Evolutionary conservation across 441 rosid species (phyloP).

Genomic region (Hura crepitans): DNA sequence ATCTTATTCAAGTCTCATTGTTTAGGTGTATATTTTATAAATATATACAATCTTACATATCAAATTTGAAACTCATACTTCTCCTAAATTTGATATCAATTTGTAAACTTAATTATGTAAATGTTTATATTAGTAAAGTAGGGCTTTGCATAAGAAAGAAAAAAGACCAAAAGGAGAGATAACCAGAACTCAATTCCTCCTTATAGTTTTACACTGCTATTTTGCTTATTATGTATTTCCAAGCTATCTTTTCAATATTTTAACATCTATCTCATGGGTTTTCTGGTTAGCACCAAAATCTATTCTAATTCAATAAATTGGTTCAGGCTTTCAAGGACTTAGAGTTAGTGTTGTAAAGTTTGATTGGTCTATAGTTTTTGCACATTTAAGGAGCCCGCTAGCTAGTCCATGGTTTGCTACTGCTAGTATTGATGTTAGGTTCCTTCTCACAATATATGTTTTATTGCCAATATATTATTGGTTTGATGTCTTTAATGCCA

Average conservation of each 20-base stretch:
- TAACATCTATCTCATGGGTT: constrained; percentile 65
- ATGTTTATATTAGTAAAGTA: constrained; percentile 14
- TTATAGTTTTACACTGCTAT: constrained; percentile 46
- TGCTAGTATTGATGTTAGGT: constrained; percentile 60
- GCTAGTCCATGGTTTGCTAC: constrained; percentile 90
- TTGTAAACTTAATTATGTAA: too few species aligned
- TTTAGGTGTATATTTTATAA: constrained; percentile 44
- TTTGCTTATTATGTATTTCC: constrained; percentile 66
- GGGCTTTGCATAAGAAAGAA: constrained; percentile 65
- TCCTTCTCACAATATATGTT: constrained; percentile 53
- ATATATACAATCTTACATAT: background rate
- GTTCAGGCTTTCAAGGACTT: constrained; percentile 64
- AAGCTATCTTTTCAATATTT: constrained; percentile 45
- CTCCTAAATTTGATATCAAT: background rate
- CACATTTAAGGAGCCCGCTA: constrained; percentile 67
- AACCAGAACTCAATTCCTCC: constrained; percentile 57
- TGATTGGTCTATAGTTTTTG: constrained; percentile 65
- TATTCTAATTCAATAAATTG: constrained; percentile 58
- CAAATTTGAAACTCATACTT: background rate
- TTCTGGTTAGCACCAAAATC: constrained; percentile 68
- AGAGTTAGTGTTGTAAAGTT: constrained; percentile 62
- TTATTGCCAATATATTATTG: constrained; percentile 57
- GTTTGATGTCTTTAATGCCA: constrained; percentile 56
- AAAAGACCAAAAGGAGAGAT: constrained; percentile 40
- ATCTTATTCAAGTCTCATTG: constrained; percentile 73